Conservation (phyloP, 1,284 basidiomycete species). For the Ustilago bromivora region DNA sequence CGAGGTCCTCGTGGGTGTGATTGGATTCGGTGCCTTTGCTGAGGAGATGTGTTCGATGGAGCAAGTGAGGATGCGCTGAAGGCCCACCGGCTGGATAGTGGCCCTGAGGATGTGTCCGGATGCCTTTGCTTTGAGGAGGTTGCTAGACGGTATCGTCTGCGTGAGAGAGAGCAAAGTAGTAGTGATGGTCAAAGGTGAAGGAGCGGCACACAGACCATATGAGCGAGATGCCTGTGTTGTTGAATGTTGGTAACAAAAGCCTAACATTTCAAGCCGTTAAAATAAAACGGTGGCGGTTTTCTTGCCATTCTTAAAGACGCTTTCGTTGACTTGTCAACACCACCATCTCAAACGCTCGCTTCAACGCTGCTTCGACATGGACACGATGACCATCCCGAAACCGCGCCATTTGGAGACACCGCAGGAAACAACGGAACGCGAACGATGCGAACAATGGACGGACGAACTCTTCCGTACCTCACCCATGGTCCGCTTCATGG, state of each 20-base stretch:
- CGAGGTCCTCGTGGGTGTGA: conserved; percentile 3
- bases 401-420: conserved; percentile 47
- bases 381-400: conserved; percentile 27
- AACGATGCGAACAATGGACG: conserved; percentile 63
- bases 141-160: not conserved
- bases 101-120: no score
- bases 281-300: not conserved
- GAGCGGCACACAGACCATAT: not conserved
- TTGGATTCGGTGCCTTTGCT: not conserved
- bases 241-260: not conserved
- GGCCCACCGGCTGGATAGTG: no score
- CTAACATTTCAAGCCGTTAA: not conserved
- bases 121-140: no score
- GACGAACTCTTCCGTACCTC: conserved; percentile 63
- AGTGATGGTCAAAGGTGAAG: not conserved
- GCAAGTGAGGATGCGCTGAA: not conserved
- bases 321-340: not conserved
- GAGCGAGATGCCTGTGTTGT: not conserved
- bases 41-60: no score
- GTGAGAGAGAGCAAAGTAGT: not conserved
- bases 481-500: conserved; percentile 69
- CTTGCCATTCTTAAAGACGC: not conserved
- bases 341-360: not conserved
- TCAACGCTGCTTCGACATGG: not conserved
- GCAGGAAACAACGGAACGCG: conserved; percentile 37